phyloP scores from a whole-genome alignment of 2,329 filamentous ascomycete species.

The Leptographium lundbergii region DNA sequence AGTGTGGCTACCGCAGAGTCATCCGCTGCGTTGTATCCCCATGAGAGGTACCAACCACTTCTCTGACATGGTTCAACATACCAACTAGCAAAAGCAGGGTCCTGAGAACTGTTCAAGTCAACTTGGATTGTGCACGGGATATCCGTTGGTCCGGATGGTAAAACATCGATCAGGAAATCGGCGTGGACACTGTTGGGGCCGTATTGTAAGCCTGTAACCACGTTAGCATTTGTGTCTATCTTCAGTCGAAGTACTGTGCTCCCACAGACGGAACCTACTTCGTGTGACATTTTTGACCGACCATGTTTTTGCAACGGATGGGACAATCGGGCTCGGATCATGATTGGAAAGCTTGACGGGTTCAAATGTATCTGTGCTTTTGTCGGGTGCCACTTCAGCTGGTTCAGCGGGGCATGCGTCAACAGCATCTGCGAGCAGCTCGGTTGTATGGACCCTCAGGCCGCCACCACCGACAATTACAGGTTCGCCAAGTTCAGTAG shows the following conservation, averaged over 20 bases:
- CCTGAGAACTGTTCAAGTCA: slow-evolving; percentile 2
- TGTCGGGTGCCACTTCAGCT: not conserved
- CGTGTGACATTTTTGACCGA: not conserved
- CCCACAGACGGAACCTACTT: not conserved
- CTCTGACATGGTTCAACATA: slow-evolving; percentile 13
- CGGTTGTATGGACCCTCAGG: not conserved
- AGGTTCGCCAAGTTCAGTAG: not conserved
- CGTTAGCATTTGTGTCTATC: not conserved
- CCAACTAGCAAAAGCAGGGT: slow-evolving; percentile 16
- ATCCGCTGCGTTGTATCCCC: slow-evolving; percentile 18
- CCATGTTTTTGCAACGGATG: not conserved
- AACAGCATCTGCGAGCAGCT: not conserved
- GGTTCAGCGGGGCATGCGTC: not conserved
- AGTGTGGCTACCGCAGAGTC: slow-evolving; percentile 20
- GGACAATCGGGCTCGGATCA: not conserved
- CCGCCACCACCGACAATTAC: not conserved
- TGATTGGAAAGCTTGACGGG: not conserved
- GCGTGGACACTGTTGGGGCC: slow-evolving; percentile 6
- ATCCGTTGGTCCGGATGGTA: slow-evolving; percentile 4
- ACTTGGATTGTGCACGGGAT: slow-evolving; percentile 11
- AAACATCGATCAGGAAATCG: slow-evolving; percentile 9
- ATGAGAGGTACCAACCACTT: slow-evolving; percentile 18
- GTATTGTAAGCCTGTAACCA: slow-evolving; percentile 6
- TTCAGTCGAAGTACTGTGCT: not conserved
- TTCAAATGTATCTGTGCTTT: not conserved